phyloP scores from a whole-genome alignment of 768 basidiomycete species.

The Amanita molliuscula region DNA sequence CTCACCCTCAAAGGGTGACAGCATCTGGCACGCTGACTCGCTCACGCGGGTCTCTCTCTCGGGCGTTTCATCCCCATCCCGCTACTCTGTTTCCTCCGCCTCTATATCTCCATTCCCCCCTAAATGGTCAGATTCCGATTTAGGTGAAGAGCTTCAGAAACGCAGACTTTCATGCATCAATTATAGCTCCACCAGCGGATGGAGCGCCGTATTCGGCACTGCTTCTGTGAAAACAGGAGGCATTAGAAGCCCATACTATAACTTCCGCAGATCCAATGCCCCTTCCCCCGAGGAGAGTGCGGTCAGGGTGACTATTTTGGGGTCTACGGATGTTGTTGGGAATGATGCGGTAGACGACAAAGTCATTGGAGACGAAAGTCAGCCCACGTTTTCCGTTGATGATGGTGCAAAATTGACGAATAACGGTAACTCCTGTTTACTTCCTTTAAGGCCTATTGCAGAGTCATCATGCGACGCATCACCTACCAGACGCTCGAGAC shows the following conservation, averaged over 20 bases:
- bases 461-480: neutral
- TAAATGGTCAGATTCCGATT: conserved; percentile 5
- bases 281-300: conserved; percentile 6
- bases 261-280: conserved; percentile 1
- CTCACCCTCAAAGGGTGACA: neutral
- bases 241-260: conserved; percentile 5
- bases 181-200: neutral
- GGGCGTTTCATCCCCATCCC: conserved; percentile 2
- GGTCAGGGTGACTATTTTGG: neutral
- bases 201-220: neutral
- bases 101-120: neutral
- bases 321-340: neutral
- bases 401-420: conserved; percentile 5
- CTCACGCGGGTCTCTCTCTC: neutral
- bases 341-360: neutral
- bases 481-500: neutral
- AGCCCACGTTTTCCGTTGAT: conserved; percentile 8
- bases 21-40: neutral
- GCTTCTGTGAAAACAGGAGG: conserved; percentile 6
- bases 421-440: neutral
- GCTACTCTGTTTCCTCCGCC: conserved; percentile 4
- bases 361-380: conserved; percentile 5
- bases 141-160: neutral
- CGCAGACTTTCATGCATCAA: neutral
- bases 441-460: conserved; percentile 4